These are phyloP conservation scores for Arthrobotrys iridis DNA, from an alignment of 2,329 filamentous ascomycete genomes.

Conservation along the genomic window DNA sequence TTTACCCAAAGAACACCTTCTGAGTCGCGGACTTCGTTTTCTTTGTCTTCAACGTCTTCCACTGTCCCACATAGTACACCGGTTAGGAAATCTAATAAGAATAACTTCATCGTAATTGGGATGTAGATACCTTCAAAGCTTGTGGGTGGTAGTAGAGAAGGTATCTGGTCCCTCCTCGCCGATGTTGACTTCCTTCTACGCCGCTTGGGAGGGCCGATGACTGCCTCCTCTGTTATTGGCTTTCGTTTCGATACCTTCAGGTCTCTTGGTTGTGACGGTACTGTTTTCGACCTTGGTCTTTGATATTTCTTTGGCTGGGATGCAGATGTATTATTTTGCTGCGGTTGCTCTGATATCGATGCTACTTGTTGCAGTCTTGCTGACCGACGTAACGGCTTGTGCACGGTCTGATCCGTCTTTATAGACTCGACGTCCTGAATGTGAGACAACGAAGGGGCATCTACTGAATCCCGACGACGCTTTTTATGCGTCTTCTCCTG, in stretches of 20 bases:
- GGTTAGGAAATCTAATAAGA: neutral
- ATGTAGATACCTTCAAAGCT: conserved; percentile 31
- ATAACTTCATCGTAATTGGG: neutral
- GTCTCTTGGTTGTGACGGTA: conserved; percentile 31
- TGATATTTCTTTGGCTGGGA: conserved; percentile 11
- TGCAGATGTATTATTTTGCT: neutral
- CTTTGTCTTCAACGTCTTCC: conserved; percentile 21
- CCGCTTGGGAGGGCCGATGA: conserved; percentile 19
- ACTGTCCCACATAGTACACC: neutral
- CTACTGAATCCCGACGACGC: conserved; percentile 40
- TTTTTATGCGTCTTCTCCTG: conserved; percentile 44
- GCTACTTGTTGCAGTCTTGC: conserved; percentile 43
- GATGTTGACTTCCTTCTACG: conserved; percentile 50
- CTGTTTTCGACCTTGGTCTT: conserved; percentile 30
- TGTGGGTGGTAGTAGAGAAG: conserved; percentile 25
- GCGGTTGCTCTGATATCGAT: conserved; percentile 14
- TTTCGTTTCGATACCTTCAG: conserved; percentile 25
- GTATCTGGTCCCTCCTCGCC: conserved; percentile 36
- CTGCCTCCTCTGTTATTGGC: conserved; percentile 7
- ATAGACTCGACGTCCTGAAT: conserved; percentile 20
- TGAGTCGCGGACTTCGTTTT: conserved; percentile 39
- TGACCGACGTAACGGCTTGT: conserved; percentile 47
- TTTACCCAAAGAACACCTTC: conserved; percentile 47
- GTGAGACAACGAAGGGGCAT: conserved; percentile 1
- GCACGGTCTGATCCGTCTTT: conserved; percentile 44